Percentiles rank a stretch among this genome's conserved stretches.
Conservation (phyloP, 176 grass and related monocot species). For the Avena insularis region DNA sequence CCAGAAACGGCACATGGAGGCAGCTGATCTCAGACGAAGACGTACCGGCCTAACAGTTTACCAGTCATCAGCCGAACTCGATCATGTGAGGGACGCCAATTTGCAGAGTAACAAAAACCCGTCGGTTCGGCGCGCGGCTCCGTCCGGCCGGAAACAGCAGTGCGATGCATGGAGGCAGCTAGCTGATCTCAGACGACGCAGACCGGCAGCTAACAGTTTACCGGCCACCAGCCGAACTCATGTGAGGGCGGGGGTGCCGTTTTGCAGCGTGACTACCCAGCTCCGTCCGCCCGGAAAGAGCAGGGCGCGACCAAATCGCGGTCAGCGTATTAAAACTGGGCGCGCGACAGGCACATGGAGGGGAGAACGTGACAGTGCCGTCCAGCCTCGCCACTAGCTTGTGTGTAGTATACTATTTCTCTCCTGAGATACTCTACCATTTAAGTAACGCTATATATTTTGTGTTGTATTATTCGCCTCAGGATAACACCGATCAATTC, state of each 20-base stretch:
- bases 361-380: slow-evolving; percentile 49
- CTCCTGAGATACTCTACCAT: neutral
- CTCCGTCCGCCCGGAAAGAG: neutral
- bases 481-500: slow-evolving; percentile 27
- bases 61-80: neutral
- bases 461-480: neutral
- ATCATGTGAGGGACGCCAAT: neutral
- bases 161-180: neutral
- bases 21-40: neutral
- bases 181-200: neutral
- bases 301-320: slow-evolving; percentile 32
- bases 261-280: neutral
- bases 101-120: neutral
- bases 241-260: neutral
- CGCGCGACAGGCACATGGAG: slow-evolving; percentile 47
- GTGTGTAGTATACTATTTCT: neutral
- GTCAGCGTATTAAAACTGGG: slow-evolving; percentile 29
- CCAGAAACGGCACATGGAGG: neutral
- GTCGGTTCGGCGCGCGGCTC: neutral
- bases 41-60: slow-evolving; percentile 31
- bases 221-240: neutral
- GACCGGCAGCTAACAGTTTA: slow-evolving; percentile 34
- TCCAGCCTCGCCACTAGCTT: neutral
- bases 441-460: neutral
- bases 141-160: neutral